Base-by-base conservation (phyloP, 495 filamentous ascomycete genomes). In the Podospora pseudoanserina region DNA sequence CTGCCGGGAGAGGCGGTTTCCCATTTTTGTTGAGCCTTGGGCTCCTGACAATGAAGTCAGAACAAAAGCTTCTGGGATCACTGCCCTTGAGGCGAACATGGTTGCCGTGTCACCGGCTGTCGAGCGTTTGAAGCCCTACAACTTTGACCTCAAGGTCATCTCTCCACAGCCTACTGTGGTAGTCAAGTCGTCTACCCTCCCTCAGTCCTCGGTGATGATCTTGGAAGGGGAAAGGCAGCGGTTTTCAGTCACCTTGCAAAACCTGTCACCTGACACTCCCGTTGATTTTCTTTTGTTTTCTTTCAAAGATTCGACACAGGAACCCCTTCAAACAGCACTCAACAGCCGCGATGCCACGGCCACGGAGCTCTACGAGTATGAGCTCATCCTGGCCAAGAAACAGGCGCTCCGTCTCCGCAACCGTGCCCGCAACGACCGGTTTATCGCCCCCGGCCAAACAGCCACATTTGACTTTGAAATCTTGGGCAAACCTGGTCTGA, bases 171-270 rank as follows among this genome's bases (percentile, higher is more conserved):
- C 95, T 2, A 79, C 91, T 4, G 78, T 97, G 11, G 79, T 88
- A 1, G 83, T 97, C 15, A 89, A 91, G 67, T 90, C 89, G 4
- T 88, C 88, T 53, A 91, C 91, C 27, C 84, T 96, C 9, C 88
- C 90, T 0, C 94, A 97, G 74, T 91, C 91, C 18, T 92, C 94
- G 34, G 81, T 96, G 60, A 97, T 96, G 92, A 84, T 97, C 65
- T 82, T 97, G 16, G 93, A 97, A 78, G 94, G 94, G 16, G 93
- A 98, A 77, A 84, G 85, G 18, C 88, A 87, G 70, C 80, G 81
- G 1, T 97, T 98, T 69, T 88, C 84, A 2, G 85, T 97, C 55
- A 95, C 92, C 0, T 79, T 98, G 44, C 85, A 89, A 67, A 97
- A 98, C 69, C 79, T 86, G 15, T 96, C 93, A 1, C 67, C 74